Percentiles rank a stretch among this genome's conserved stretches.
Evolutionary conservation across 2,329 filamentous ascomycete species (phyloP).

Genomic region (Fusarium foetens): DNA sequence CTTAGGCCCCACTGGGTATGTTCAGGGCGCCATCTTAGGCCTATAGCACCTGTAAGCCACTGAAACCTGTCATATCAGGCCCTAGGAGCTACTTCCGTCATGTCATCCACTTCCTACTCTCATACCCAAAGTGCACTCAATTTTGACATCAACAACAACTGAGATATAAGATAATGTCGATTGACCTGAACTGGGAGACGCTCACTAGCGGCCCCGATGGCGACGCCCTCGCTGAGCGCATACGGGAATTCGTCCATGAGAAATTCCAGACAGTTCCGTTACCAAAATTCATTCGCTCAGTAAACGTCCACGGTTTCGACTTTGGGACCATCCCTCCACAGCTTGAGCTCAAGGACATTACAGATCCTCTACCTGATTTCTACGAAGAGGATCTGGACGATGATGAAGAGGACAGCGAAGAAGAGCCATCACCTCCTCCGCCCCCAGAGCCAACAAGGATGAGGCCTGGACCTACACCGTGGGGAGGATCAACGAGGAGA

Average conservation of each 20-base stretch:
- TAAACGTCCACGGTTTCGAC: slow-evolving; percentile 92
- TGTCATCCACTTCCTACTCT: slow-evolving; percentile 20
- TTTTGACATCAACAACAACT: neutral
- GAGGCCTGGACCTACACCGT: slow-evolving; percentile 31
- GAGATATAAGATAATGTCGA: slow-evolving; percentile 74
- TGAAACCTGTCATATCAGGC: slow-evolving; percentile 11
- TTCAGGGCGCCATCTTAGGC: neutral
- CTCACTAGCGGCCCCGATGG: slow-evolving; percentile 92
- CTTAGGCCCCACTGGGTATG: neutral
- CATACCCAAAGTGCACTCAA: neutral
- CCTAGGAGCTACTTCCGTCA: neutral
- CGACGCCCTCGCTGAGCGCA: slow-evolving; percentile 81
- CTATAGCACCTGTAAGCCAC: slow-evolving; percentile 5
- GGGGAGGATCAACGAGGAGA: slow-evolving; percentile 35
- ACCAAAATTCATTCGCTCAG: slow-evolving; percentile 95
- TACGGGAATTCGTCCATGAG: slow-evolving; percentile 93
- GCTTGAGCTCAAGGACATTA: slow-evolving; percentile 95
- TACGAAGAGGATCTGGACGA: slow-evolving; percentile 83
- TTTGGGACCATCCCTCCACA: slow-evolving; percentile 86
- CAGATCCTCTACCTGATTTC: slow-evolving; percentile 94
- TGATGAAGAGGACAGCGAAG: slow-evolving; percentile 53
- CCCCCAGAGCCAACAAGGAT: slow-evolving; percentile 35
- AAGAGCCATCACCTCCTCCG: slow-evolving; percentile 36
- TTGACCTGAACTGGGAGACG: slow-evolving; percentile 96
- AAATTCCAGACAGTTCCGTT: slow-evolving; percentile 93